Evolutionary conservation across 768 basidiomycete species (phyloP), one percentile per base, ranked within the genome.

Genomic region (Phlebiopsis gigantea): DNA sequence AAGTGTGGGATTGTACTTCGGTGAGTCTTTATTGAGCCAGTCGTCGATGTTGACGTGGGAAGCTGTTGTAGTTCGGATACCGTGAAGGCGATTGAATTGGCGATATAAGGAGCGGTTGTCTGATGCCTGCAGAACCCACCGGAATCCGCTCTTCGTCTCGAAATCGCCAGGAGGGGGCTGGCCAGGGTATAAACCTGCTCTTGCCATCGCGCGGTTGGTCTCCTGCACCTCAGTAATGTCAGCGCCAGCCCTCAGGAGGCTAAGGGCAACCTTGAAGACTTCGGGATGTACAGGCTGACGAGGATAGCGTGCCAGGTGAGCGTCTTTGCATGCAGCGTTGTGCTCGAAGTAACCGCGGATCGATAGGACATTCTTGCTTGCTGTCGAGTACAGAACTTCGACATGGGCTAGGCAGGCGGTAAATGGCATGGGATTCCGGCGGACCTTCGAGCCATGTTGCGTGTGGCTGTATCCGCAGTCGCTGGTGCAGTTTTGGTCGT

Each of bases 1-100:
- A 46, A 68, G 52, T 1, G 47, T 54, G 1, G 19, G 26, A 31
- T 66, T 65, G 53, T 49, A 69, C 2, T 61, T 28, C 19, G 46
- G 56, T 6, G 64, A 66, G 4, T 56, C 10, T 1, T 57, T 63
- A 59, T 68, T 54, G 5, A 70, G 58, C 68, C 69, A 70, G 26
- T 63, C 53, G 41, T 69, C 42, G 21, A 70, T 42, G 49, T 70
- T 70, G 50, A 62, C 28, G 22, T 68, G 51, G 0, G 60, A 52
- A 25, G 19, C 29, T 4, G 54, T 46, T 4, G 24, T 29, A 0
- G 58, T 48, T 15, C 54, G 51, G 2, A 65, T 54, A 8, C 65
- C 66, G 8, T 57, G 50, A 29, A 61, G 17, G 2, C 60, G 53
- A 19, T 57, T 53, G 55, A 46, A 65, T 42, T 65, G 62, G 7